Evolutionary conservation across 257 asterid species (phyloP), one percentile per base, ranked within the genome.

Genomic region (Paulownia fortunei): DNA sequence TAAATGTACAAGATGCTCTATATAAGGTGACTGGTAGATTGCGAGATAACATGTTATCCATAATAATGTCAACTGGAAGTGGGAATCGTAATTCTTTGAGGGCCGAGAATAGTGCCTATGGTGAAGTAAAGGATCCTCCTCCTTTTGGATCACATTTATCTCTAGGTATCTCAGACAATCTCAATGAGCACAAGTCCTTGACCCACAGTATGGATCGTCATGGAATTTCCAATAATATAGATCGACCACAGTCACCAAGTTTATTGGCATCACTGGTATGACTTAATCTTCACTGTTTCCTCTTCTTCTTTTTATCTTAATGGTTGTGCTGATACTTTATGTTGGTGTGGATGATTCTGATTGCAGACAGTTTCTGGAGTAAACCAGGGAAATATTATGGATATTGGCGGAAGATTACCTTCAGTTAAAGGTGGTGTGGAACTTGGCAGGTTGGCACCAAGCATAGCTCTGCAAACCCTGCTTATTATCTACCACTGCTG

Each of bases 1-100:
- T 47, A 76, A 89, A 87, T 74, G 94, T 91, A 60, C 89, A 72
- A 83, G 82, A 82, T 86, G 98, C 97, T 79, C 81, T 93, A 49
- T 80, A 77, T 82, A 87, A 79, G 79, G 94, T 89, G 78, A 89
- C 91, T 47, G 69, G 87, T 72, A 88, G 84, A 82, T 79, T 93
- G 83, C 91, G 97, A 59, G 88, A 87, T 58, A 74, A 88, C 66
- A 73, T 86, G 32, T 82, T 82, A 69, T 66, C 90, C 60, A 66
- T 44, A 26, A 87, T 80, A 74, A 73, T 67, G 69, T 71, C 77
- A 58, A 85, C 19, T 58, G 88, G 85, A 74, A 47, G 73, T 46
- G 82, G 83, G 78, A 82, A 74, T 76, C 79, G 24, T 76, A 73
- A 81, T 61, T 55, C 80, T 59, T 69, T 47, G 61, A 72, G 82